Conservation (phyloP, 148 eudicot species). For the Rhododendron mucronatum region DNA sequence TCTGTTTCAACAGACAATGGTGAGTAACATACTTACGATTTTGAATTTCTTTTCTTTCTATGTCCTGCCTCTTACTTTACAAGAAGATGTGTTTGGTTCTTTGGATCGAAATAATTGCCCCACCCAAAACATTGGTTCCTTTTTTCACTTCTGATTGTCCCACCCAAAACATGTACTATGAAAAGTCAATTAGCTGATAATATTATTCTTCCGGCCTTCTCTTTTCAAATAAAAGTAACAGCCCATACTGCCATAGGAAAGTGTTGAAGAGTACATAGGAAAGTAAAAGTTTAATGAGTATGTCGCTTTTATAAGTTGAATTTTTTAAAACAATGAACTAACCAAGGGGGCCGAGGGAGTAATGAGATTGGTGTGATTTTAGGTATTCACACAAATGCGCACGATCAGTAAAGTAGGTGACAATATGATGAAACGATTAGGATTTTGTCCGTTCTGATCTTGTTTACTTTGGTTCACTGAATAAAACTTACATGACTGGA, state of each 20-base stretch:
- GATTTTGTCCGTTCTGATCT: neutral
- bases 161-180: neutral
- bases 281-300: neutral
- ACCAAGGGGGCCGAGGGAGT: neutral
- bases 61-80: neutral
- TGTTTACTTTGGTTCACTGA: neutral
- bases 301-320: neutral
- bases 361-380: neutral
- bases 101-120: neutral
- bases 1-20: conserved; percentile 51
- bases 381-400: too few species aligned
- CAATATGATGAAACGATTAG: too few species aligned
- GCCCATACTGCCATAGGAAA: neutral
- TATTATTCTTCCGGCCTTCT: neutral
- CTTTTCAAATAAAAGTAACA: neutral
- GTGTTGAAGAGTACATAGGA: neutral
- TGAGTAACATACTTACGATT: conserved; percentile 9
- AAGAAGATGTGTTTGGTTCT: neutral
- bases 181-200: neutral
- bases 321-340: neutral
- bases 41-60: neutral
- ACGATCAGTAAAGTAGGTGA: too few species aligned
- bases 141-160: neutral
- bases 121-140: neutral
- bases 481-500: neutral